Base-by-base conservation (phyloP, 169 alveolate species). In the Plasmodium gaboni region DNA sequence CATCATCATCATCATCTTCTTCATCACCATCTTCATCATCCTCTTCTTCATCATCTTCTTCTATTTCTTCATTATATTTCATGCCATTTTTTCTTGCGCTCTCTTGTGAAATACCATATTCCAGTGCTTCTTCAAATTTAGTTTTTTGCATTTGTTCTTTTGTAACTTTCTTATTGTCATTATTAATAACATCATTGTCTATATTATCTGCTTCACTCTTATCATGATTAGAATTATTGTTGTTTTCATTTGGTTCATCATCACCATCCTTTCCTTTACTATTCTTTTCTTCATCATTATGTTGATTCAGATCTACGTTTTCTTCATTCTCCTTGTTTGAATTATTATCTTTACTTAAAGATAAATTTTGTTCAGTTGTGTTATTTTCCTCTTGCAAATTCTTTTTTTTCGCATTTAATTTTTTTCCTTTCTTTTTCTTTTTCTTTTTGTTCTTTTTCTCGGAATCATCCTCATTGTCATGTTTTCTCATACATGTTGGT, bases 401-500 rank as follows among this genome's bases (percentile, higher is more conserved):
- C 9, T 22, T 57, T 76, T 59, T 57, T 59, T 64, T 64, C 44
- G 50, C 32, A n/a, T 15, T 2, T 42, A 48, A 48, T 57, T 24
- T 78, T 28, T 19, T 26, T 53, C 32, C 32, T 69, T 50, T 65
- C 19, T 17, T 17, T 50, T 65, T 76, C 53, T n/a, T 32, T 44
- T 61, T 46, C 13, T 46, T 86, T 10, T 71, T 53, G 17, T 53
- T 57, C 10, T 86, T 86, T n/a, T 83, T 28, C 6, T n/a, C 24
- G 3, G 44, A 57, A 9, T n/a, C 2, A 59, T 22, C 53, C 13
- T 8, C 17, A 19, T 61, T 28, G 15, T 65, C 85, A 48, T 89
- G 32, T 26, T 26, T 63, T 67, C 90, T 78, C 70, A 88, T 86
- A 71, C 94, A 93, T 22, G 92, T 88, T 8, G 97, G 97, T 19